Conservation (phyloP, 441 rosid species). For the Pelargonium citronellum region DNA sequence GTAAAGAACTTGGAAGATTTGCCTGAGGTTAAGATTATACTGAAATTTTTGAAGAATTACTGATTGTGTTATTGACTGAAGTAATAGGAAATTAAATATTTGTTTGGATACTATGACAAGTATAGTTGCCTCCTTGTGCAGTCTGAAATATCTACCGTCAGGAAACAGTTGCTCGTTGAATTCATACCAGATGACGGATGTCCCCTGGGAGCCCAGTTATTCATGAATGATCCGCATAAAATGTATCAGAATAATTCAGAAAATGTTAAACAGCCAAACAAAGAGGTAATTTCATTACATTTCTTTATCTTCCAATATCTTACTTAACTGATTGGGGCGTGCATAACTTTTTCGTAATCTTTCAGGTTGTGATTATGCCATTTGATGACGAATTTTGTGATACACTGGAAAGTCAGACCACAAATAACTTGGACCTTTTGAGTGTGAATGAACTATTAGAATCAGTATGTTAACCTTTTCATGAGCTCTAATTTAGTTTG, state of each 20-base stretch:
- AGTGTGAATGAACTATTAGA: slow-evolving; percentile 57
- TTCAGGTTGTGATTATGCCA: slow-evolving; percentile 30
- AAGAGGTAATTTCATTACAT: slow-evolving; percentile 25
- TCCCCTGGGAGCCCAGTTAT: slow-evolving; percentile 61
- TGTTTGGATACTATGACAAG: not conserved
- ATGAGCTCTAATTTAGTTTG: not conserved
- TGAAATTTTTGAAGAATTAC: slow-evolving; percentile 16
- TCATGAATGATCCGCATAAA: slow-evolving; percentile 39
- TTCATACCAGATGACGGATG: slow-evolving; percentile 80
- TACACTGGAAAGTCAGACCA: slow-evolving; percentile 32
- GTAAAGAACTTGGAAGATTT: slow-evolving; percentile 55
- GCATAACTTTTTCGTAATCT: slow-evolving; percentile 20
- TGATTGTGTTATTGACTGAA: not conserved
- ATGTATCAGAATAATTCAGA: slow-evolving; percentile 34
- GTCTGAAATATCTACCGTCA: slow-evolving; percentile 47
- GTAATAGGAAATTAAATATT: not conserved
- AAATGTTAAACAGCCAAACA: slow-evolving; percentile 23
- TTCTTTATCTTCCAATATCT: slow-evolving; percentile 8
- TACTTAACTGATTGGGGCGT: slow-evolving; percentile 14
- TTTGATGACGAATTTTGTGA: slow-evolving; percentile 45
- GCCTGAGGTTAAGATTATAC: slow-evolving; percentile 47
- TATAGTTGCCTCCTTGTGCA: slow-evolving; percentile 28
- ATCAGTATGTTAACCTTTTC: slow-evolving; percentile 40
- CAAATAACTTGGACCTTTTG: slow-evolving; percentile 30
- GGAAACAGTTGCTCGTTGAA: slow-evolving; percentile 54